Evolutionary conservation across 805 yeast species (phyloP), one percentile per base, ranked within the genome.

Genomic region (Candida sphagnicola): DNA sequence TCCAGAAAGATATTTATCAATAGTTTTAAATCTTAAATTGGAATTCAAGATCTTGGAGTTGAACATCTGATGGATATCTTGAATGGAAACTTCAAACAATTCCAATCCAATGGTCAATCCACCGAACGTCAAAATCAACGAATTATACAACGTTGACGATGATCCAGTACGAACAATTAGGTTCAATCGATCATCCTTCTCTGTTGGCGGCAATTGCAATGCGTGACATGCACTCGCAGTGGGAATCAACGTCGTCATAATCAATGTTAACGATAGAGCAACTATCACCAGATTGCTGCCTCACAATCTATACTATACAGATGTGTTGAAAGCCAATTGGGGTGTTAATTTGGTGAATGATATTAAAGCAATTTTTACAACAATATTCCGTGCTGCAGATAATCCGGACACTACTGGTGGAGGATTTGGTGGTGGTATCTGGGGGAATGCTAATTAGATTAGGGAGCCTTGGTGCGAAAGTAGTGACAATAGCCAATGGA

Each of bases 121-220:
- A n/a, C 90, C 91, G 53, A 67, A 77, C 0, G 77, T 80, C 21
- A 80, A 72, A 1, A 84, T 66, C 35, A 78, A 65, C 4, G 90
- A 82, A 48, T 79, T 74, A 26, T 73, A 67, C 18, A 80, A 65
- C 1, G 73, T 62, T 2, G 79, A 61, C 0, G 87, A 77, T 2
- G 87, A 76, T 12, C 93, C 93, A 1, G 88, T 80, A 40, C 91
- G 67, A 33, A 74, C 74, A 38, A 77, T 78, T 43, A 83, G 60
- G 40, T 77, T 70, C 31, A 70, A 54, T 19, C 84, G 63, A 40
- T 75, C 76, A 47, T 78, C 85, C 24, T 66, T 70, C 36, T 70
- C 77, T 10, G 61, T 49, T 4, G 71, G 67, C 4, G 90, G 90
- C 46, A 80, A 63, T 31, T 65, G 67, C 37, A 82, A 54, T 2